Percentiles rank a stretch among this genome's conserved stretches.
Evolutionary conservation across 164 flowering plant genomes (phyloP).

Genomic region (Magnolia officinalis): DNA sequence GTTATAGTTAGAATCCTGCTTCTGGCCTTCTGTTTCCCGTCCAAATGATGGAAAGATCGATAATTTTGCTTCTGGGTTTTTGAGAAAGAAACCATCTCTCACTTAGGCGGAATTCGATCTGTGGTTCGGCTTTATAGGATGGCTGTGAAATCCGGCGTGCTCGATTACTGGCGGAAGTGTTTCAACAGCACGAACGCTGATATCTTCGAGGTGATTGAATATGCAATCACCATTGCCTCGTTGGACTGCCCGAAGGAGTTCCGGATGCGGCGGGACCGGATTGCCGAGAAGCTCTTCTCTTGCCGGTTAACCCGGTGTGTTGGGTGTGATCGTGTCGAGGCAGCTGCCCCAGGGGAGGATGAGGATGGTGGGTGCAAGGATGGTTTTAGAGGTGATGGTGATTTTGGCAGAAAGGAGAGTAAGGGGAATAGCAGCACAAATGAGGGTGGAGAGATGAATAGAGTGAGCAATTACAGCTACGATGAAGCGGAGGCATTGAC

Average conservation of each 20-base stretch:
- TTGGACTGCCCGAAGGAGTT: conserved; percentile 36
- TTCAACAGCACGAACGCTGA: conserved; percentile 23
- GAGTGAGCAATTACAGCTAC: conserved; percentile 51
- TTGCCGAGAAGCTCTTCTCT: conserved; percentile 32
- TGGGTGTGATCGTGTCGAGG: conserved; percentile 30
- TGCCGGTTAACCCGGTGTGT: conserved; percentile 20
- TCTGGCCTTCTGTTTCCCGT: too few relatives aligned
- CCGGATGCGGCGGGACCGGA: conserved; percentile 26
- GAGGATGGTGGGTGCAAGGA: conserved; percentile 20
- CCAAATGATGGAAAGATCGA: background rate
- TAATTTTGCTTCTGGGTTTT: background rate
- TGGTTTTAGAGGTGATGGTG: conserved; percentile 24
- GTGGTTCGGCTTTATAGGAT: background rate
- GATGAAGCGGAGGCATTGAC: conserved; percentile 88
- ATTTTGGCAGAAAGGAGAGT: conserved; percentile 45
- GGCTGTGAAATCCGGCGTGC: conserved; percentile 11
- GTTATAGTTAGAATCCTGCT: background rate
- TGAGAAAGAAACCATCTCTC: background rate
- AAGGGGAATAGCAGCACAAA: conserved; percentile 41
- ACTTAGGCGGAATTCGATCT: background rate
- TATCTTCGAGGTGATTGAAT: conserved; percentile 37
- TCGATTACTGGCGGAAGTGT: conserved; percentile 37
- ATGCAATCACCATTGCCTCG: conserved; percentile 32
- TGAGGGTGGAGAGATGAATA: conserved; percentile 31
- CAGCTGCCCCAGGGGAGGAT: conserved; percentile 11